phyloP scores from a whole-genome alignment of 2,329 filamentous ascomycete genomes.

The Stagonosporopsis tanaceti region DNA sequence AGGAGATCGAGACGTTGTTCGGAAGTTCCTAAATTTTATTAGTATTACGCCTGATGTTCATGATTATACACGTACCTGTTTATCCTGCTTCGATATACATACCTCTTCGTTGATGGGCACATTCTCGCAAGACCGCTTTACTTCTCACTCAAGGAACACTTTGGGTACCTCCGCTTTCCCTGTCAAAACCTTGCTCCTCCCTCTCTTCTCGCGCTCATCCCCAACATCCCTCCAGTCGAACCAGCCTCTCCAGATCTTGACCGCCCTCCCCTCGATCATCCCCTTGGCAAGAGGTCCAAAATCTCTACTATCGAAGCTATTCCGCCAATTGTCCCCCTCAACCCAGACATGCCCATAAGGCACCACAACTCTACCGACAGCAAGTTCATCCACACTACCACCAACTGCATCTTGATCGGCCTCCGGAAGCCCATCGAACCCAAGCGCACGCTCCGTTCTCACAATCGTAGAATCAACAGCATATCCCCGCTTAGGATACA shows the following conservation, averaged over 20 bases:
- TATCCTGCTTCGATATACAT: neutral
- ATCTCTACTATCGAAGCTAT: constrained; percentile 83
- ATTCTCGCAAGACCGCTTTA: neutral
- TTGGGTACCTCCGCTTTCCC: constrained; percentile 36
- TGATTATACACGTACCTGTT: constrained; percentile 17
- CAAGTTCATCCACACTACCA: constrained; percentile 21
- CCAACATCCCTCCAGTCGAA: constrained; percentile 59
- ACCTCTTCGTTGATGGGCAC: neutral
- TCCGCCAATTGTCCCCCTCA: constrained; percentile 82
- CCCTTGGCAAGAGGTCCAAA: constrained; percentile 84
- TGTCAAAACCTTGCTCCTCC: constrained; percentile 53
- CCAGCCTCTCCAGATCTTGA: constrained; percentile 69
- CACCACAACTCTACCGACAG: constrained; percentile 62
- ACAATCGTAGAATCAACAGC: constrained; percentile 41
- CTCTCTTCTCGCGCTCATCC: constrained; percentile 54
- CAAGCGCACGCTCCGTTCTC: constrained; percentile 22
- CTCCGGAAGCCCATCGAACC: constrained; percentile 43
- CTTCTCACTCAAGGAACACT: constrained; percentile 34
- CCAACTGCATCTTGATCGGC: constrained; percentile 26
- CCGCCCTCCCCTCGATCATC: constrained; percentile 77
- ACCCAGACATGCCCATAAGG: constrained; percentile 92
- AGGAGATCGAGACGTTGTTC: constrained; percentile 58
- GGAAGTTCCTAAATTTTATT: constrained; percentile 21
- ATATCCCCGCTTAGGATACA: constrained; percentile 62
- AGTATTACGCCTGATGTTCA: neutral